These are phyloP conservation scores for Boletellus sp. DNA, from an alignment of 768 basidiomycete species.

Conservation along the genomic window DNA sequence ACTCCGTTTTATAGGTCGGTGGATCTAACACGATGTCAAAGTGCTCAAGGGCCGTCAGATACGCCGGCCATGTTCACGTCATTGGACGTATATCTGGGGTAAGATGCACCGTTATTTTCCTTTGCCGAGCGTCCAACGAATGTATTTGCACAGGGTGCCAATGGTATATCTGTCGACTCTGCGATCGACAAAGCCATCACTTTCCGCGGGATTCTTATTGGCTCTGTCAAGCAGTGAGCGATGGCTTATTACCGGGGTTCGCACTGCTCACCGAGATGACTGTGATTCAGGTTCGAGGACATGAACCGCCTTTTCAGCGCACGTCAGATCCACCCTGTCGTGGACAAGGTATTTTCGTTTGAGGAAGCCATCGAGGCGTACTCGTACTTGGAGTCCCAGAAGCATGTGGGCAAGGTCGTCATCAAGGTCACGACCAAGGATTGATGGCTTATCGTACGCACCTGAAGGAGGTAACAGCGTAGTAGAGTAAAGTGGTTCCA, in stretches of 20 bases:
- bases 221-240: conserved; percentile 55
- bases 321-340: conserved; percentile 44
- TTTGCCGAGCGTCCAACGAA: not conserved
- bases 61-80: conserved; percentile 44
- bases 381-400: conserved; percentile 48
- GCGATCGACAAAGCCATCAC: conserved; percentile 39
- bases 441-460: conserved; percentile 1
- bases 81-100: conserved; percentile 52
- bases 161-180: conserved; percentile 30
- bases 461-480: conserved; percentile 80
- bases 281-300: conserved; percentile 41
- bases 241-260: not conserved
- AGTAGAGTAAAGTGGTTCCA: not conserved
- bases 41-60: conserved; percentile 37
- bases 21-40: conserved; percentile 49
- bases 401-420: conserved; percentile 61
- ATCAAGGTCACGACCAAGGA: conserved; percentile 41
- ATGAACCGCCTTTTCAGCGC: conserved; percentile 49
- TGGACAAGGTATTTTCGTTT: conserved; percentile 59
- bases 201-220: conserved; percentile 53
- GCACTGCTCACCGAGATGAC: not conserved
- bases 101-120: not conserved
- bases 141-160: conserved; percentile 14
- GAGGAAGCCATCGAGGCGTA: conserved; percentile 52
- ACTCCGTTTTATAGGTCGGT: conserved; percentile 43